Percentiles rank a stretch among this genome's conserved stretches.
phyloP scores from a whole-genome alignment of 805 yeast genomes.

The Dipodascopsis uninucleata region DNA sequence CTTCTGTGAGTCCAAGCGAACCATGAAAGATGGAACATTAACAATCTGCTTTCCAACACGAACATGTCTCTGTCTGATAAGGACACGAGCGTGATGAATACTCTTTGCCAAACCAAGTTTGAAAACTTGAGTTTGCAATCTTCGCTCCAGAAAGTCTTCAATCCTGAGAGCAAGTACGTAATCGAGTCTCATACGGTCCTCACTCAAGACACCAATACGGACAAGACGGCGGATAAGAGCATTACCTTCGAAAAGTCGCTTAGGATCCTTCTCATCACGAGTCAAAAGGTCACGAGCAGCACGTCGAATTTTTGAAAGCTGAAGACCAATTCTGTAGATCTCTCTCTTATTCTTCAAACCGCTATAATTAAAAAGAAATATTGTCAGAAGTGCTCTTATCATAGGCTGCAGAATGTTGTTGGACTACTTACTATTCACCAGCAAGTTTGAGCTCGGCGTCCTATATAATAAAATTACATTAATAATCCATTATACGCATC shows the following conservation, averaged over 20 bases:
- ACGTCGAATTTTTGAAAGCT: conserved; percentile 99
- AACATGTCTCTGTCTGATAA: conserved; percentile 98
- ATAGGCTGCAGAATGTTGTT: too few relatives aligned
- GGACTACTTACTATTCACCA: conserved; percentile 78
- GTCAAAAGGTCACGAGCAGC: conserved; percentile 99
- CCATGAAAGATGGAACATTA: conserved; percentile 98
- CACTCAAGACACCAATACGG: conserved; percentile 97
- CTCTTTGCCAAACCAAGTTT: conserved; percentile 99
- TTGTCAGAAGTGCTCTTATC: conserved; percentile 1
- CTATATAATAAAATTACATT: conserved; percentile 7
- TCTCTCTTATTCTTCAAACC: conserved; percentile 99
- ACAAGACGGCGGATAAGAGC: conserved; percentile 99
- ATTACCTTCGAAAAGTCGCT: conserved; percentile 99
- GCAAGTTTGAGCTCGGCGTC: conserved; percentile 99
- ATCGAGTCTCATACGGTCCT: conserved; percentile 99
- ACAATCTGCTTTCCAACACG: conserved; percentile 99
- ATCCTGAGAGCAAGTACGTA: conserved; percentile 96
- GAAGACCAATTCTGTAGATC: conserved; percentile 99
- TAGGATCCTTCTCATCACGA: conserved; percentile 99
- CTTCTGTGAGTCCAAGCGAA: conserved; percentile 99
- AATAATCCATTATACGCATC: too few relatives aligned
- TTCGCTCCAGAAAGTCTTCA: conserved; percentile 99
- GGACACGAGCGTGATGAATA: conserved; percentile 99
- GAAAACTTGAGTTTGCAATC: conserved; percentile 99
- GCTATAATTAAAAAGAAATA: too few relatives aligned